Evolutionary conservation across 305 asterid genomes (phyloP).

Genomic region (Petunia hybrid): DNA sequence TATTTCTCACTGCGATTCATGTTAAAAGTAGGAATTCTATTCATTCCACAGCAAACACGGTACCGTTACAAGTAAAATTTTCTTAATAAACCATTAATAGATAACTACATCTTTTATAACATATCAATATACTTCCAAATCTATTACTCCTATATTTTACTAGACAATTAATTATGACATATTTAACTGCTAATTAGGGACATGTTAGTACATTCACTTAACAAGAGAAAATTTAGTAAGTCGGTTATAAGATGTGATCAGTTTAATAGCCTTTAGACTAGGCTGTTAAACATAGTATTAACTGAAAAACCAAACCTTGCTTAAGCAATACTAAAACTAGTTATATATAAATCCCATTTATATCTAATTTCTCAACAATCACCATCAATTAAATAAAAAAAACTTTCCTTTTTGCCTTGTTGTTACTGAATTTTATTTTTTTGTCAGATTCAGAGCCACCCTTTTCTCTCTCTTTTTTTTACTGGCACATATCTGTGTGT

Average conservation of each 20-base stretch:
- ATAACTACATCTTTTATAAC: no score
- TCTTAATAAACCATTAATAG: no score
- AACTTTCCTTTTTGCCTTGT: not conserved
- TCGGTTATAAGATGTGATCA: not conserved
- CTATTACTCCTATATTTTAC: not conserved
- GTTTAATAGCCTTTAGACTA: slow-evolving; percentile 1
- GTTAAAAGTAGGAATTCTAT: no score
- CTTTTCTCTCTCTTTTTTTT: slow-evolving; percentile 22
- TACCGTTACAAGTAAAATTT: no score
- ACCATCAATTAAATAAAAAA: not conserved
- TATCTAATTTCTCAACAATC: slow-evolving; percentile 8
- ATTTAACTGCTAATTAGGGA: not conserved
- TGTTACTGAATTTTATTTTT: not conserved
- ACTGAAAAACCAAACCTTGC: slow-evolving; percentile 1
- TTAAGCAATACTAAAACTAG: slow-evolving; percentile 27
- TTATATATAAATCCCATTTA: slow-evolving; percentile 7
- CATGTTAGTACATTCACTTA: not conserved
- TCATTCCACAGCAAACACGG: no score
- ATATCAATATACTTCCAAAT: not conserved
- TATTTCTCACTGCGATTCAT: no score
- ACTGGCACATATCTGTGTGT: not conserved
- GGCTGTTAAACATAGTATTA: slow-evolving; percentile 6
- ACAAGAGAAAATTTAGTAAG: slow-evolving; percentile 5
- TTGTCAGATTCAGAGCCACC: slow-evolving; percentile 36
- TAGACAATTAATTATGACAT: not conserved